Evolutionary conservation across 2,329 filamentous ascomycete species (phyloP), one percentile per base, ranked within the genome.

Genomic region (Exserohilum rostratum): DNA sequence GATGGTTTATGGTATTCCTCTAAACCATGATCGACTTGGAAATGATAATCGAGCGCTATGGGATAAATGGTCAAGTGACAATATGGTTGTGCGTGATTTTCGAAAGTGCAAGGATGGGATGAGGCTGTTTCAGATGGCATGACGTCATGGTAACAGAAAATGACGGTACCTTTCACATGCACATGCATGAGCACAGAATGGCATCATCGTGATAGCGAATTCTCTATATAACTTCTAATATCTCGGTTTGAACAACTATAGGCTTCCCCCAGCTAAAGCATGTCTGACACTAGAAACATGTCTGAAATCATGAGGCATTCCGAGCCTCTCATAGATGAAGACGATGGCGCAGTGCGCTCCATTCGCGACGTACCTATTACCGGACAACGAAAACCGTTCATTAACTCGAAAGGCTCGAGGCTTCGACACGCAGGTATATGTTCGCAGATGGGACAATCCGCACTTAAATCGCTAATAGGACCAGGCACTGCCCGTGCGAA

Each of bases 321-420:
- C 10, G 44, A 53, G 44, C 29, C 12, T 11, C 44, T 53, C 38
- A 44, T 37, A 1, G 15, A 48, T 13, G 37, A 22, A 27, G 25
- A 48, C 17, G 37, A 25, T 37, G 44, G 37, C 5, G 50, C 48
- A 33, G 44, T 48, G 15, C 31, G n/a, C 44, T 53, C 50, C 6
- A 48, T 53, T 9, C 44, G 12, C 3, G 25, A 53, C 17, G 50
- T 48, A 31, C 50, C 50, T 15, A 31, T 53, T 10, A 53, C 50
- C 20, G 44, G 48, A 20, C 29, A 53, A 29, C 44, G 50, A n/a
- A 43, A 37, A 38, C 50, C 50, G 12, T 53, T 43, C 10, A 25
- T 44, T 1, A 48, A 31, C n/a, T 34, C 37, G 2, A 40, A 31
- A 43, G 13, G 37, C 22, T 48, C 44, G 3, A 48, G 22, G 13